Base-by-base conservation (phyloP, 768 basidiomycete genomes). In the Lactarius tabidus region DNA sequence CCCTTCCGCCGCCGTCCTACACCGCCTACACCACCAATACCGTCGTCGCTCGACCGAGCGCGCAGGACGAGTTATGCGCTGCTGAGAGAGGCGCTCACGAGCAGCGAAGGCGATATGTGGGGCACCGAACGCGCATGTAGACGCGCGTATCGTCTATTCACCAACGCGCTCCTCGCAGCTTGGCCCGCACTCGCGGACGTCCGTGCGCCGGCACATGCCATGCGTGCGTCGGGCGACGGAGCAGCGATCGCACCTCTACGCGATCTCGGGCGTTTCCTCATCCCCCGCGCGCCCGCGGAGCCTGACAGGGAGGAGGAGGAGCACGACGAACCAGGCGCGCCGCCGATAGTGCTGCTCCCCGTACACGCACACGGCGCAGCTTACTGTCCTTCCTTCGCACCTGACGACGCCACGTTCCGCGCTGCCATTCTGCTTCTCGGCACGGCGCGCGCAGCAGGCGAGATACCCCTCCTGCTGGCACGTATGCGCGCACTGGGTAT, bases 401-500 rank as follows among this genome's bases (percentile, higher is more conserved):
- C 85, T 6, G 81, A 78, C 60, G 82, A 83, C 69, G 71, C 71
- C 35, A 79, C 82, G 20, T 91, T 84, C 66, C 78, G 80, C 29
- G 72, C 84, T 15, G 87, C 88, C 64, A 78, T 92, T n/a, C 70
- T 80, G 58, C 77, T 91, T 4, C 79, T 91, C 8, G 87, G 85
- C 1, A 72, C 82, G 5, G 77, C 78, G 36, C 75, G 77, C 1
- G 77, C 78, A 2, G 78, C 82, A 10, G 71, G 75, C 0, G 88
- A 92, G 73, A 86, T 94, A 33, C 87, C 91, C 0, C 78, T 82
- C 15, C 78, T 79, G 15, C 73, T 94, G 1, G 84, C 83, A 23
- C 93, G 93, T 90, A 92, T 91, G 90, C 80, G 81, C 8, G 78
- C 77, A 18, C 69, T 91, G 43, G 74, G 74, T 0, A 75, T 93